Evolutionary conservation across 345 rosid species (phyloP).

Genomic region (Microthlaspi erraticum): DNA sequence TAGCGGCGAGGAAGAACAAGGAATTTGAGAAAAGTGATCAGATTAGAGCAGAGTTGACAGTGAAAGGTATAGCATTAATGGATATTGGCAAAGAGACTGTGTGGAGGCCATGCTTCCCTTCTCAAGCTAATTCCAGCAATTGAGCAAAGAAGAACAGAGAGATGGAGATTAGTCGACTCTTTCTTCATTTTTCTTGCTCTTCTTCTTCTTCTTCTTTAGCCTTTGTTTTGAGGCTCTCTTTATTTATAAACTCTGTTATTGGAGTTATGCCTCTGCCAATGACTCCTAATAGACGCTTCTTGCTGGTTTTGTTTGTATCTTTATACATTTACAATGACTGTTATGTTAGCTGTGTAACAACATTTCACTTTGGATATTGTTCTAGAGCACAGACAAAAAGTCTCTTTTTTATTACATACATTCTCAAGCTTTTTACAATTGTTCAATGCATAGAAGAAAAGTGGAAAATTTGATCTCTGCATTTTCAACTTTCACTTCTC

Average conservation of each 20-base stretch:
- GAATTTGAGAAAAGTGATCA: conserved; percentile 72
- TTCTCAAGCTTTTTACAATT: background rate
- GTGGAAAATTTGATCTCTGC: background rate
- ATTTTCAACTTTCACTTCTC: background rate
- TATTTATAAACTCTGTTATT: conserved; percentile 20
- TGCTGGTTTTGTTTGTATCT: conserved; percentile 23
- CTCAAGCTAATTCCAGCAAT: conserved; percentile 33
- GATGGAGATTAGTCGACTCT: conserved; percentile 18
- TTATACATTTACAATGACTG: conserved; percentile 8
- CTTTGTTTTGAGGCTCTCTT: conserved; percentile 25
- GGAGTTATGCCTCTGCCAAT: background rate
- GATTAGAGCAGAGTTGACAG: conserved; percentile 67
- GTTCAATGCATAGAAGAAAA: background rate
- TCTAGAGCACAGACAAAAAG: background rate
- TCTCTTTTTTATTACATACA: no score
- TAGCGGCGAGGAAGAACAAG: conserved; percentile 62
- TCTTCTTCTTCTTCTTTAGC: conserved; percentile 12
- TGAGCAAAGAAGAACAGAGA: background rate
- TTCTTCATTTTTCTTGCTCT: conserved; percentile 4
- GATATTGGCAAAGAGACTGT: conserved; percentile 74
- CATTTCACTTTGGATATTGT: conserved; percentile 16
- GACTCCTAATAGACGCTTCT: conserved; percentile 21
- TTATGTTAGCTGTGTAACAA: conserved; percentile 5
- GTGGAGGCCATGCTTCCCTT: conserved; percentile 84
- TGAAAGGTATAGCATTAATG: conserved; percentile 81